Evolutionary conservation across 1,139 yeast species (phyloP).

Genomic region (Sugiyamaella xylanicola): DNA sequence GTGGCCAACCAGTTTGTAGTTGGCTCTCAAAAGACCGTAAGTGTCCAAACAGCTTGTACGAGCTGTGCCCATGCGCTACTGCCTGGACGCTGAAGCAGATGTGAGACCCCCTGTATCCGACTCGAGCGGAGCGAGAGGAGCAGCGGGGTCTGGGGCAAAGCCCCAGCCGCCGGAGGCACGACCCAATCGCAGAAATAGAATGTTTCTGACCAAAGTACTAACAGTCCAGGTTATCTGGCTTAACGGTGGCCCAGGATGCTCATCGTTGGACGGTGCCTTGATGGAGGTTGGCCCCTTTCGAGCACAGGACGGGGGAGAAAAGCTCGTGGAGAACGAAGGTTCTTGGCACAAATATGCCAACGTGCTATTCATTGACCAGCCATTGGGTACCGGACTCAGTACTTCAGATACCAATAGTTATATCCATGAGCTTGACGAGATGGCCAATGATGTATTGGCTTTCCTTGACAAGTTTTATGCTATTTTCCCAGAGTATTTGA

Average conservation of each 20-base stretch:
- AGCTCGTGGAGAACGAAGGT: slow-evolving; percentile 60
- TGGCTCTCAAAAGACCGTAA: slow-evolving; percentile 37
- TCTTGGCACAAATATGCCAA: slow-evolving; percentile 86
- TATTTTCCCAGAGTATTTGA: slow-evolving; percentile 71
- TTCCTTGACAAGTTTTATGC: slow-evolving; percentile 70
- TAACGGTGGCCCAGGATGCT: slow-evolving; percentile 89
- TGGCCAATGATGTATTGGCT: slow-evolving; percentile 58
- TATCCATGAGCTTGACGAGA: slow-evolving; percentile 58
- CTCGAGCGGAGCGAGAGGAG: not conserved
- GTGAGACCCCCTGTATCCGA: too few relatives aligned
- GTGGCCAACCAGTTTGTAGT: slow-evolving; percentile 40
- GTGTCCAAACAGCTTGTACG: slow-evolving; percentile 23
- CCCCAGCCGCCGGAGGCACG: not conserved
- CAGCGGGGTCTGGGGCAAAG: not conserved
- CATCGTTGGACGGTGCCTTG: slow-evolving; percentile 96
- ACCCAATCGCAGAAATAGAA: not conserved
- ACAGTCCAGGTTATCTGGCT: slow-evolving; percentile 64
- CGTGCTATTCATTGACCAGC: slow-evolving; percentile 88
- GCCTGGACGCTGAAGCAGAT: too few relatives aligned
- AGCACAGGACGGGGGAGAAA: slow-evolving; percentile 50
- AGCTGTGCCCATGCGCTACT: slow-evolving; percentile 2
- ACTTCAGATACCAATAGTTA: slow-evolving; percentile 52
- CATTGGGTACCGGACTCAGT: slow-evolving; percentile 92
- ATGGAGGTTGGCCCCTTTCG: slow-evolving; percentile 92
- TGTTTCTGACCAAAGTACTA: not conserved